Conservation (phyloP, 805 yeast genomes). For the Saturnispora mendoncae region DNA sequence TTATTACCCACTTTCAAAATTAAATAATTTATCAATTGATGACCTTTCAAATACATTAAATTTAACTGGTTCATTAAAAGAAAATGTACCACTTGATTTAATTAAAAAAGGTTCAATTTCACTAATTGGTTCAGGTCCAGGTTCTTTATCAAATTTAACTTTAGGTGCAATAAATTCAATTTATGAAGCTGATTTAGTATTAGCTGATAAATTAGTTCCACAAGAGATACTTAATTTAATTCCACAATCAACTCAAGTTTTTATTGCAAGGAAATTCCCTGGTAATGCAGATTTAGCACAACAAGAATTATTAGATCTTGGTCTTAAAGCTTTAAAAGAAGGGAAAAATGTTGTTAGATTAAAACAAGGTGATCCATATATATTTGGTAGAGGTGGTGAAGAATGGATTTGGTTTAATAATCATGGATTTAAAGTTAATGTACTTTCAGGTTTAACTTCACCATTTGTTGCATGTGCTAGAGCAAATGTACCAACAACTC, state of each 20-base stretch:
- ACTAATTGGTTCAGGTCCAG: conserved; percentile 94
- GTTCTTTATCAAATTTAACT: conserved; percentile 72
- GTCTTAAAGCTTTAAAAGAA: conserved; percentile 49
- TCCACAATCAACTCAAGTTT: conserved; percentile 66
- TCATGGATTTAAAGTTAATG: conserved; percentile 63
- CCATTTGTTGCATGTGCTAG: conserved; percentile 82
- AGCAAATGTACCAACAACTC: conserved; percentile 83
- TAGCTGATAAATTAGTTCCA: conserved; percentile 92
- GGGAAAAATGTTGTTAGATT: conserved; percentile 80
- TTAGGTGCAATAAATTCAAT: conserved; percentile 79
- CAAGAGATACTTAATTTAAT: conserved; percentile 73
- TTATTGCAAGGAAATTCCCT: conserved; percentile 90
- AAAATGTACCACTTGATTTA: conserved; percentile 7
- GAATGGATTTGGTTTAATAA: conserved; percentile 62
- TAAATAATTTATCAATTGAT: conserved; percentile 51
- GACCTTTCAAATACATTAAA: conserved; percentile 35
- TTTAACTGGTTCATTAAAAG: conserved; percentile 21
- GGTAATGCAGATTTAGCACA: conserved; percentile 96
- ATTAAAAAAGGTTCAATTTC: conserved; percentile 49
- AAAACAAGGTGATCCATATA: conserved; percentile 95
- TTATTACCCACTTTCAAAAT: conserved; percentile 67
- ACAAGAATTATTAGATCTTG: conserved; percentile 67
- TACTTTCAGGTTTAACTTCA: conserved; percentile 82
- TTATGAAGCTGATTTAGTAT: conserved; percentile 67
- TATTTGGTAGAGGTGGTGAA: conserved; percentile 95